Conservation (phyloP, 208 protist species). For the Crithidia bombi region DNA sequence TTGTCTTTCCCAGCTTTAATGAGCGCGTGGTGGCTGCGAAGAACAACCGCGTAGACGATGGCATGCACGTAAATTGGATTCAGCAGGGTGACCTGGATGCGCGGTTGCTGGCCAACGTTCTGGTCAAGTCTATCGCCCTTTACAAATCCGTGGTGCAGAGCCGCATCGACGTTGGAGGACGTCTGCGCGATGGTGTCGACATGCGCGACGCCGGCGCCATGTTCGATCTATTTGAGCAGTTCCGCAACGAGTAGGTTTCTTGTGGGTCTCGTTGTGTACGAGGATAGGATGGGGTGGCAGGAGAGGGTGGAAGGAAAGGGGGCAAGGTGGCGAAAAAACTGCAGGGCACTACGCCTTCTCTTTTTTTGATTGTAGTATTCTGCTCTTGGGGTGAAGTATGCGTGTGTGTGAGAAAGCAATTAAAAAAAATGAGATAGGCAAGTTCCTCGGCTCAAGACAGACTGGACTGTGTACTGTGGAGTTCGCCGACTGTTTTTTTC, state of each 20-base stretch:
- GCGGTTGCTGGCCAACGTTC: conserved; percentile 50
- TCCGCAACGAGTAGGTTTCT: conserved; percentile 43
- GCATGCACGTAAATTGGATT: conserved; percentile 32
- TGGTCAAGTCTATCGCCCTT: conserved; percentile 54
- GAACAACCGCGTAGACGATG: conserved; percentile 60
- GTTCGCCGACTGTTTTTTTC: too few relatives aligned
- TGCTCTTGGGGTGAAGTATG: too few relatives aligned
- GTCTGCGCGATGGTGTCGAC: conserved; percentile 43
- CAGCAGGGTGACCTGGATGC: conserved; percentile 52
- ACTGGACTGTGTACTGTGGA: too few relatives aligned
- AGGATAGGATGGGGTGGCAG: too few relatives aligned
- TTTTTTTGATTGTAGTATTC: too few relatives aligned
- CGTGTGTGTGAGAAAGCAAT: too few relatives aligned
- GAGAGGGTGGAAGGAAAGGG: too few relatives aligned
- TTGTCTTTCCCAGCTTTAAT: conserved; percentile 68
- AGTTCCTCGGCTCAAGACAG: too few relatives aligned
- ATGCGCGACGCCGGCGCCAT: conserved; percentile 56
- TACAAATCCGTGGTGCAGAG: conserved; percentile 64
- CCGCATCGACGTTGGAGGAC: conserved; percentile 61
- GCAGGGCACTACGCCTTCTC: too few relatives aligned
- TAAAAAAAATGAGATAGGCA: too few relatives aligned
- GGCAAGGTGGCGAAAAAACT: too few relatives aligned
- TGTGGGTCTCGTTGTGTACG: background rate
- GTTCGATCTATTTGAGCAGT: conserved; percentile 51
- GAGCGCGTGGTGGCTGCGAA: conserved; percentile 53